These are phyloP conservation scores for Colletotrichum liriopes DNA, from an alignment of 2,329 filamentous ascomycete species.

Conservation along the genomic window DNA sequence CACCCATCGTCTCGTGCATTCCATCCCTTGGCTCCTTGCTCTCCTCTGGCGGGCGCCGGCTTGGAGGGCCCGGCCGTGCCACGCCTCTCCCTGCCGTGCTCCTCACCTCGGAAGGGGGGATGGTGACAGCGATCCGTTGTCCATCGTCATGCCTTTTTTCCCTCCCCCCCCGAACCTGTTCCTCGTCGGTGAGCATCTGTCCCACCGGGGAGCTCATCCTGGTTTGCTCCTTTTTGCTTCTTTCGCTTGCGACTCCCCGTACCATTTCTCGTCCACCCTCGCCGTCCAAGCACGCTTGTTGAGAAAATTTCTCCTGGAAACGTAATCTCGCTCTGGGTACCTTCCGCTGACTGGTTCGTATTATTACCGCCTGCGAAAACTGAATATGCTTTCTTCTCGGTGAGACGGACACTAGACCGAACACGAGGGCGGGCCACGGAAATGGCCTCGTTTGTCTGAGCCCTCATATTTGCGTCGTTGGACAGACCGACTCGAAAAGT, in stretches of 20 bases:
- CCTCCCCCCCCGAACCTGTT: neutral
- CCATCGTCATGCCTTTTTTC: slow-evolving; percentile 25
- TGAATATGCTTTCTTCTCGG: neutral
- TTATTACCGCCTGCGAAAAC: slow-evolving; percentile 1
- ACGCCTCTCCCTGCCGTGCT: slow-evolving; percentile 39
- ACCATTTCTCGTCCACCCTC: neutral
- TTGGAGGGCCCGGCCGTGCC: slow-evolving; percentile 22
- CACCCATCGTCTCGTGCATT: slow-evolving; percentile 27
- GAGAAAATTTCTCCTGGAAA: neutral
- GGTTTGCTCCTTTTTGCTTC: slow-evolving; percentile 9
- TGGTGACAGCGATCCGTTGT: slow-evolving; percentile 35
- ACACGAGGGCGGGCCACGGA: slow-evolving; percentile 30
- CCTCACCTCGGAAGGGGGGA: slow-evolving; percentile 30
- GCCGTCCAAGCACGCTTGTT: slow-evolving; percentile 16
- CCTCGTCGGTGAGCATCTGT: slow-evolving; percentile 20
- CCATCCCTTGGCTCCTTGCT: slow-evolving; percentile 32
- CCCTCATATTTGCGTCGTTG: neutral
- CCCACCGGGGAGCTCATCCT: slow-evolving; percentile 7
- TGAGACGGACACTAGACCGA: slow-evolving; percentile 5
- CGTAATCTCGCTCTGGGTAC: slow-evolving; percentile 1
- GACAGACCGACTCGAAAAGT: slow-evolving; percentile 5
- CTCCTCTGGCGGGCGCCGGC: slow-evolving; percentile 30
- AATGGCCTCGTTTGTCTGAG: slow-evolving; percentile 11
- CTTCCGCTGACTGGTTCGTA: slow-evolving; percentile 14
- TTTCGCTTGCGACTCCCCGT: neutral